Evolutionary conservation across 176 grass and related monocot genomes (phyloP).

Genomic region (Bromus sterilis): DNA sequence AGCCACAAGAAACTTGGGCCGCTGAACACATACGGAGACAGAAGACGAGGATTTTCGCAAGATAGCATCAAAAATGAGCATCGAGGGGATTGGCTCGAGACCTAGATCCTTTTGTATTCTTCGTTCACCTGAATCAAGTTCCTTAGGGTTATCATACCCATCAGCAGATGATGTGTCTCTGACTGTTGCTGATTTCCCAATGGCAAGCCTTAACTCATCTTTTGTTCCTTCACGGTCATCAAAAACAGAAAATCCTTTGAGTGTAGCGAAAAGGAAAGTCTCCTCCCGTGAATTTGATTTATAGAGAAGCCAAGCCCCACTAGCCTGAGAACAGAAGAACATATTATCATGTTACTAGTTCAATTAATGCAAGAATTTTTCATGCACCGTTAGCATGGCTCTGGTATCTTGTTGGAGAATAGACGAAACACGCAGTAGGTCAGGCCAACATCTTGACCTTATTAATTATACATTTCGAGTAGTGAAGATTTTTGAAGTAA

Average conservation of each 20-base stretch:
- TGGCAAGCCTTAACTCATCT: conserved; percentile 94
- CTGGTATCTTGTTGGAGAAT: neutral
- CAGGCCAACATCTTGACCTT: neutral
- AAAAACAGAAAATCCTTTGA: conserved; percentile 94
- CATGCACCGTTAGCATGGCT: neutral
- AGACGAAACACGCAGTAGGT: neutral
- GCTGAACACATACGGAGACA: conserved; percentile 71
- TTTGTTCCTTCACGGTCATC: conserved; percentile 98
- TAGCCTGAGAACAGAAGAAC: conserved; percentile 49
- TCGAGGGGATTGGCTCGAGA: conserved; percentile 70
- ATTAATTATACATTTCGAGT: neutral
- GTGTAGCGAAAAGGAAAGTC: conserved; percentile 83
- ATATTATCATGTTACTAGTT: neutral
- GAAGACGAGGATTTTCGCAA: conserved; percentile 54
- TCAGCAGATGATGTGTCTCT: conserved; percentile 42
- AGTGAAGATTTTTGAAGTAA: neutral
- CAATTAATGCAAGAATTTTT: neutral
- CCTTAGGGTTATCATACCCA: conserved; percentile 35
- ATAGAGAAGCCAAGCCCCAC: conserved; percentile 89
- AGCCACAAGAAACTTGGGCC: conserved; percentile 90
- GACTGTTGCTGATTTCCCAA: conserved; percentile 75
- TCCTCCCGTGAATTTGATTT: conserved; percentile 79
- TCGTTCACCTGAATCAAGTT: conserved; percentile 48
- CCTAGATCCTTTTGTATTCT: conserved; percentile 54
- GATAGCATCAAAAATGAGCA: conserved; percentile 90